Conservation (phyloP, 2,329 filamentous ascomycete species). For the Balansia obtecta region DNA sequence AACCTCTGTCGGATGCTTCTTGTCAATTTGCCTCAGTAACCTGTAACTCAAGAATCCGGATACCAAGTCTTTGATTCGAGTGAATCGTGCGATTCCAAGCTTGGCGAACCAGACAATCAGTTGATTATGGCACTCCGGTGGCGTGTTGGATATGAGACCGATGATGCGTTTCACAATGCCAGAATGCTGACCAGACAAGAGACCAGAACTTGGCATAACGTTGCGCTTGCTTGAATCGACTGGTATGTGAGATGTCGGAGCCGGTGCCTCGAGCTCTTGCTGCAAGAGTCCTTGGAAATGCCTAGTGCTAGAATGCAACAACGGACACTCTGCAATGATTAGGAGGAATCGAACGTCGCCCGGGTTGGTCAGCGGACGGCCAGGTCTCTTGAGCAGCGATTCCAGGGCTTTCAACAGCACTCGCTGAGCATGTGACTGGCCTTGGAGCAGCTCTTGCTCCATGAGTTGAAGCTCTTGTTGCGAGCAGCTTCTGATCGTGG, state of each 20-base stretch:
- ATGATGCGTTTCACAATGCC: constrained; percentile 76
- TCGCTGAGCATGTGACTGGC: constrained; percentile 56
- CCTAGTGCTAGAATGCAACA: constrained; percentile 42
- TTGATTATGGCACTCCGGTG: constrained; percentile 63
- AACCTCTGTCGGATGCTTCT: constrained; percentile 44
- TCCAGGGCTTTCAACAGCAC: constrained; percentile 69
- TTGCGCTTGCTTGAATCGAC: not conserved
- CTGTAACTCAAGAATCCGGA: constrained; percentile 73
- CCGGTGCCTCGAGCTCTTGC: constrained; percentile 11
- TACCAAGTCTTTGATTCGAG: constrained; percentile 62
- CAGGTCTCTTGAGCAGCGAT: constrained; percentile 66
- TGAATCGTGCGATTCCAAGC: constrained; percentile 53
- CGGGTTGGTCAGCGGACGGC: constrained; percentile 52
- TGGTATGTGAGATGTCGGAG: not conserved
- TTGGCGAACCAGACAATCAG: constrained; percentile 69
- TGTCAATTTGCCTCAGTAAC: constrained; percentile 57
- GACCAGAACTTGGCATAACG: constrained; percentile 23
- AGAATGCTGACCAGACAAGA: constrained; percentile 55
- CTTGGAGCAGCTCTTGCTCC: constrained; percentile 36
- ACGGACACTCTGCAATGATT: constrained; percentile 66
- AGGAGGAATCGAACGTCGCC: constrained; percentile 67
- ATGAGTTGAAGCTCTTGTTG: constrained; percentile 29
- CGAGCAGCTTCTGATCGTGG: constrained; percentile 18
- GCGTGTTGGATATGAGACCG: constrained; percentile 65
- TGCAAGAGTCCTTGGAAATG: constrained; percentile 29